phyloP scores from a whole-genome alignment of 2,329 filamentous ascomycete genomes.

The Endocalyx cinctus region DNA sequence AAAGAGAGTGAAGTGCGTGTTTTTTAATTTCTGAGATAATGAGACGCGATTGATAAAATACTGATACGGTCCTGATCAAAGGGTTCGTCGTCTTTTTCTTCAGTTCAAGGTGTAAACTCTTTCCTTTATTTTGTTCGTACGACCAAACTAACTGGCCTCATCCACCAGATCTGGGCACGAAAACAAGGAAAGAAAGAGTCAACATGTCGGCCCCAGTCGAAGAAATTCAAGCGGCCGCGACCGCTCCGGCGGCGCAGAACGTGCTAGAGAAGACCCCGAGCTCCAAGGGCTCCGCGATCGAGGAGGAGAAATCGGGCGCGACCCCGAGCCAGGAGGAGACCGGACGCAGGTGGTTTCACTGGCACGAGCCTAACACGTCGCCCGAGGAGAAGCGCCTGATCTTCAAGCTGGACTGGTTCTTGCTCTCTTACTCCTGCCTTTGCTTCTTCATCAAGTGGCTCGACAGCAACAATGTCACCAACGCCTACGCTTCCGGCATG shows the following conservation, averaged over 20 bases:
- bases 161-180: no score
- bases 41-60: no score
- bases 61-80: no score
- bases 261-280: background rate
- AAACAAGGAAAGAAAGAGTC: no score
- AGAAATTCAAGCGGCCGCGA: conserved; percentile 2
- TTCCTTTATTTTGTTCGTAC: no score
- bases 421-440: conserved; percentile 36
- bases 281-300: background rate
- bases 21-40: no score
- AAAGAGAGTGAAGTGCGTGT: no score
- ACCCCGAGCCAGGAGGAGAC: background rate
- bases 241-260: background rate
- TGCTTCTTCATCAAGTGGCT: conserved; percentile 44
- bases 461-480: conserved; percentile 41
- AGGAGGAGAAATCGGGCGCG: background rate
- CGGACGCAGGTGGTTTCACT: conserved; percentile 3
- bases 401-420: conserved; percentile 28
- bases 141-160: no score
- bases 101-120: no score
- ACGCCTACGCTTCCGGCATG: conserved; percentile 46
- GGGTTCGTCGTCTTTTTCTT: no score
- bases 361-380: conserved; percentile 3
- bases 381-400: conserved; percentile 39
- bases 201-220: conserved; percentile 3